Evolutionary conservation across 2,329 filamentous ascomycete species (phyloP).

Genomic region (Neospermospora avenae): DNA sequence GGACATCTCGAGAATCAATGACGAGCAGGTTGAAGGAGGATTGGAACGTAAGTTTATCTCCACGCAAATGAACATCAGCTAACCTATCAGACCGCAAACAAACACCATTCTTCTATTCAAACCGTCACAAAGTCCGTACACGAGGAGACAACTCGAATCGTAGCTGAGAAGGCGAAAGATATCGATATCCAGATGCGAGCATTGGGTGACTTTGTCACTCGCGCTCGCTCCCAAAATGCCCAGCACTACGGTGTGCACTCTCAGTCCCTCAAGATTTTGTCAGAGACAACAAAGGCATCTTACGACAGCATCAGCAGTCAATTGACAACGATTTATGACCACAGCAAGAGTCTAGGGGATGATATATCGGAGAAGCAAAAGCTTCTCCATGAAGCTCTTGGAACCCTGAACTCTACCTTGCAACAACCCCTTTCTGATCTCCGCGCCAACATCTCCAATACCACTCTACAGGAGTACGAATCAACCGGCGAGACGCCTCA

Average conservation of each 20-base stretch:
- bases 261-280: slow-evolving; percentile 61
- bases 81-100: slow-evolving; percentile 58
- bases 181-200: slow-evolving; percentile 86
- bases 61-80: too few relatives aligned
- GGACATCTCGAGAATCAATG: too few relatives aligned
- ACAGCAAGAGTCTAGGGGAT: slow-evolving; percentile 64
- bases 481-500: slow-evolving; percentile 84
- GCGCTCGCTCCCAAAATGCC: slow-evolving; percentile 77
- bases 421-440: slow-evolving; percentile 69
- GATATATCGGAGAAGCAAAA: slow-evolving; percentile 50
- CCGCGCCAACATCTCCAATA: slow-evolving; percentile 63
- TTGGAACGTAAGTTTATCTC: too few relatives aligned
- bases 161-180: slow-evolving; percentile 82
- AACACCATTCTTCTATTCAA: slow-evolving; percentile 78
- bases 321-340: slow-evolving; percentile 64
- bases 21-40: too few relatives aligned
- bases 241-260: slow-evolving; percentile 69
- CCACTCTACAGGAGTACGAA: slow-evolving; percentile 72
- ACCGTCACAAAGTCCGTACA: slow-evolving; percentile 82
- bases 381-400: too few relatives aligned
- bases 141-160: slow-evolving; percentile 81
- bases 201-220: slow-evolving; percentile 84
- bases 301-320: slow-evolving; percentile 69
- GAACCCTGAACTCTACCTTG: slow-evolving; percentile 45
- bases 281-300: slow-evolving; percentile 66